Evolutionary conservation across 345 rosid species (phyloP), one percentile per base, ranked within the genome.

Genomic region (Eucalyptus sp.): DNA sequence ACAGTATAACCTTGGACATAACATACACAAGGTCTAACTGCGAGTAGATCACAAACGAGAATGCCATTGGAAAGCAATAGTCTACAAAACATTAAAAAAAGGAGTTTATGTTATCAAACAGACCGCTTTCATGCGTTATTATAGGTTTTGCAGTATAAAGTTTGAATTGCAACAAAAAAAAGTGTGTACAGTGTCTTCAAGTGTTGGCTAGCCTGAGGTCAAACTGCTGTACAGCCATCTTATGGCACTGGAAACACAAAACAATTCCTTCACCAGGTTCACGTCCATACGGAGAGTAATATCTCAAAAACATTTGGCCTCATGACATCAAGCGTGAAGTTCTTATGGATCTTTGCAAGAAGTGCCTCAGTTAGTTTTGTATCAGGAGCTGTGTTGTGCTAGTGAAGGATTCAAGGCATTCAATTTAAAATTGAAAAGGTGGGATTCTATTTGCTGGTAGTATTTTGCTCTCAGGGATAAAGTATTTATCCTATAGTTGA

Each of bases 221-320:
- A 95, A 93, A 93, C 93, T 91, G 96, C 96, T 56, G 94, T 95
- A 88, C 91, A 91, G 90, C 89, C 93, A 64, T 92, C 97, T 50
- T 86, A 58, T 90, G 95, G 92, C 91, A 90, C 93, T 64, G 94
- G 94, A 81, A 94, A 91, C 91, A 87, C 95, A 87, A 94, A 91
- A 89, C 68, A 90, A 88, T 94, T 58, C 91, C 94, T 89, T 95
- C 94, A 37, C 95, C 96, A 90, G 93, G 93, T 94, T 98, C 99
- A 71, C 92, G 98, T 76, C 99, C 99, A 95, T 96, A 83, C 95
- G 95, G 91, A 97, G 96, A 93, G 98, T 95, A 71, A 97, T 94
- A 90, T 97, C 99, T 89, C 94, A 98, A 93, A 95, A 98, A 91
- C 98, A 97, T 90, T 90, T 97, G 99, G 99, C 98, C 98, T 90